These are phyloP conservation scores for Aquilaria malaccensis DNA, from an alignment of 345 rosid genomes.

Conservation along the genomic window DNA sequence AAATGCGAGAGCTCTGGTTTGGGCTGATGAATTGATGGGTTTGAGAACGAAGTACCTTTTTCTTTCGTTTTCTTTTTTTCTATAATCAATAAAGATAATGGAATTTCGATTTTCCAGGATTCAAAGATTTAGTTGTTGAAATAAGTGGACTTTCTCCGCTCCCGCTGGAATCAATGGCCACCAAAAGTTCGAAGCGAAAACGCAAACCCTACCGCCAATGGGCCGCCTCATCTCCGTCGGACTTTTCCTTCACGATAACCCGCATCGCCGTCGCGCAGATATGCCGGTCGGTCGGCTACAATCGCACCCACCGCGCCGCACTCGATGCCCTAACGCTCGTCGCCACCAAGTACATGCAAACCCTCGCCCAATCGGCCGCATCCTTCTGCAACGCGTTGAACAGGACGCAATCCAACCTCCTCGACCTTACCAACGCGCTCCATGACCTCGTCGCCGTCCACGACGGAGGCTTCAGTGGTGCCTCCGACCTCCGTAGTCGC, in stretches of 20 bases:
- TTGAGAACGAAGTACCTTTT: too few species aligned
- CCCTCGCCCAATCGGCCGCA: constrained; percentile 11
- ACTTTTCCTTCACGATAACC: constrained; percentile 4
- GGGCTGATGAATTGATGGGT: too few species aligned
- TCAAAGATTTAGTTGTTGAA: too few species aligned
- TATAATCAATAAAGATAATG: too few species aligned
- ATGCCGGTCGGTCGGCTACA: constrained; percentile 12
- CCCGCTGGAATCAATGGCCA: too few species aligned
- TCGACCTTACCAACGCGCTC: constrained; percentile 11
- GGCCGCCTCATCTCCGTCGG: constrained; percentile 1
- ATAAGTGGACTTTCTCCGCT: too few species aligned
- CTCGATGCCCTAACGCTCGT: constrained; percentile 11
- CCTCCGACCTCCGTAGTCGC: neutral
- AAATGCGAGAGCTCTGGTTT: too few species aligned
- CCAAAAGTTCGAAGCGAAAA: neutral
- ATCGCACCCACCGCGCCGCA: neutral
- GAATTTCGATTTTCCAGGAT: too few species aligned
- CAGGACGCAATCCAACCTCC: constrained; percentile 9
- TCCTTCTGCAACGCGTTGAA: constrained; percentile 3
- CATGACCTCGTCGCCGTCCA: constrained; percentile 4
- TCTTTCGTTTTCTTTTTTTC: too few species aligned
- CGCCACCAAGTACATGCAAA: constrained; percentile 13
- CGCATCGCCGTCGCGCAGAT: constrained; percentile 12
- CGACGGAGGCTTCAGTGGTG: constrained; percentile 7
- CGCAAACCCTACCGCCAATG: neutral